Base-by-base conservation (phyloP, 2,329 filamentous ascomycete genomes). In the Aspergillus unguis region DNA sequence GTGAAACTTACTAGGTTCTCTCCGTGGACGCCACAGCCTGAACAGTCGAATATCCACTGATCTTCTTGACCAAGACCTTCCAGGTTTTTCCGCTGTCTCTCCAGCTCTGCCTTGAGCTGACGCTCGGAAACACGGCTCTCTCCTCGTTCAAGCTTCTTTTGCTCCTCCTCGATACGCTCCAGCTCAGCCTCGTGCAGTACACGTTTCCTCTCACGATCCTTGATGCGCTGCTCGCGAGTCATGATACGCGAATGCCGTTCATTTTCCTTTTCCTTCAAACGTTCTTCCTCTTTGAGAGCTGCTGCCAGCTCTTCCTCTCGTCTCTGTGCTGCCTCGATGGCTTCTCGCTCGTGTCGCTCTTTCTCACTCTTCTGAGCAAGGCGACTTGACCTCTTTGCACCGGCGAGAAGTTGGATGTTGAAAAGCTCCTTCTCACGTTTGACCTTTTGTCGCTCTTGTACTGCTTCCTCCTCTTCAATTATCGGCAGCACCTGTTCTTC, bases 31-130 rank as follows among this genome's bases (percentile, higher is more conserved):
- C 92, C 92, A 69, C 94, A 99, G 27, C 89, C 81, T 10, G 83
- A 80, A 68, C 94, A 99, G 68, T 99, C 94, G 62, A 99, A 99
- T 36, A 90, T 82, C 94, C 94, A 97, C 47, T 91, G 84, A 9
- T 90, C 88, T 44, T 94, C 89, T 60, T 85, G 80, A 23, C 85
- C 82, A 26, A 96, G 79, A 50, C 87, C 83, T 60, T 87, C 81
- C 8, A 96, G 76, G 32, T 89, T 88, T 68, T 85, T 85, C 68
- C 87, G 86, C 58, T 85, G 89, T 70, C 82, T 87, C 64, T 91
- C 88, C 64, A 95, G 88, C 68, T 94, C 88, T 3, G 85, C 85
- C 64, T 90, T 86, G n/a, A 92, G 81, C 50, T 88, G 85, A 47
- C 91, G 84, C 62, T 91, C 88, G 2, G 91, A 95, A 26, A 88